Evolutionary conservation across 805 yeast species (phyloP).

Genomic region (Spathaspora passalidarum): DNA sequence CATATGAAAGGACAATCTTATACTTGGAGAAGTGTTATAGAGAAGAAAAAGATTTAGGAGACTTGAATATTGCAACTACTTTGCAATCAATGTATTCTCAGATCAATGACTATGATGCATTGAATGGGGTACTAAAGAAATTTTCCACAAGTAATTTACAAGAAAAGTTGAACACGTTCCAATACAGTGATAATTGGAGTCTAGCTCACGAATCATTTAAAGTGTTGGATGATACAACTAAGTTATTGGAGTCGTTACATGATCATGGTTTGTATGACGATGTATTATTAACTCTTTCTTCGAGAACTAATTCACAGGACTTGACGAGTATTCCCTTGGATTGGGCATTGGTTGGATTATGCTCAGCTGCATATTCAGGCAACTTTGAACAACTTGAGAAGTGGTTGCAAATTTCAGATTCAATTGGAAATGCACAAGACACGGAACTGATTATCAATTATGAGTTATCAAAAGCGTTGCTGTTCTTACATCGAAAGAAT

Average conservation of each 20-base stretch:
- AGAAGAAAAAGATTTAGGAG: slow-evolving; percentile 23
- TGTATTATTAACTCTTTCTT: slow-evolving; percentile 49
- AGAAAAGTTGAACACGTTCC: slow-evolving; percentile 78
- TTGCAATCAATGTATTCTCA: slow-evolving; percentile 82
- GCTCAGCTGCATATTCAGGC: slow-evolving; percentile 70
- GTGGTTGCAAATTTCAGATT: slow-evolving; percentile 60
- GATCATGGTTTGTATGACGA: slow-evolving; percentile 76
- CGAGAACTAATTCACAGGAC: slow-evolving; percentile 21
- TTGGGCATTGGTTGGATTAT: slow-evolving; percentile 68
- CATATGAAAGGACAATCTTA: slow-evolving; percentile 83
- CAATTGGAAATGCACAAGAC: slow-evolving; percentile 35
- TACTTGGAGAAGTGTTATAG: slow-evolving; percentile 78
- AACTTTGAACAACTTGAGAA: slow-evolving; percentile 44
- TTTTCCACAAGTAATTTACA: slow-evolving; percentile 66
- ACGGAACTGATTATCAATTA: slow-evolving; percentile 57
- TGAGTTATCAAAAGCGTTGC: slow-evolving; percentile 62
- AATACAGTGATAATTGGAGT: slow-evolving; percentile 82
- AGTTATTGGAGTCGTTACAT: slow-evolving; percentile 65
- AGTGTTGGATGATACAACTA: slow-evolving; percentile 51
- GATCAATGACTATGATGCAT: slow-evolving; percentile 84
- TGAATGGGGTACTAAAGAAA: slow-evolving; percentile 78
- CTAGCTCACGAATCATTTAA: slow-evolving; percentile 84
- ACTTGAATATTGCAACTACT: slow-evolving; percentile 42
- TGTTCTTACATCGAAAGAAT: slow-evolving; percentile 38
- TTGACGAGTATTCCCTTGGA: slow-evolving; percentile 40